Base-by-base conservation (phyloP, 495 filamentous ascomycete species). In the Aspergillus avenaceus region DNA sequence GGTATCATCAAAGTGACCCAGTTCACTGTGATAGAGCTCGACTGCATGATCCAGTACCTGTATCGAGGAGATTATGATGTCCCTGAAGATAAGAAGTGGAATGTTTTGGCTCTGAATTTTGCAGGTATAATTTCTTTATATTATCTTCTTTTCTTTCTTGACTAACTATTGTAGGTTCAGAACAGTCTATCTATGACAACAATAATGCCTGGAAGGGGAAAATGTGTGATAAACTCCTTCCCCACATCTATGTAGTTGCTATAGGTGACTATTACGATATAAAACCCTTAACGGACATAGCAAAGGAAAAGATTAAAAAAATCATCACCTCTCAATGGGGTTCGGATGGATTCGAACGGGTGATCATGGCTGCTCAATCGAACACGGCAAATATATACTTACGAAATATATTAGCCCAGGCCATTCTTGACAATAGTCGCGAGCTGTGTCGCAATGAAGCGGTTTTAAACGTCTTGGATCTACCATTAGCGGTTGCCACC, bases 231-330 rank as follows among this genome's bases (percentile, higher is more conserved):
- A 41, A n/a, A 9, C 29, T 38, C 3, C 27, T 28, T 23, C 24
- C 49, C 1, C 41, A 51, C 18, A 21, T 51, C 1, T 27, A 27
- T 4, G 40, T 51, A 13, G 34, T 24, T 9, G 29, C 40, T 1
- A 51, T 51, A 5, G 49, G 41, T 1, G 49, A 51, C 13, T 44
- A 44, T 13, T 51, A 37, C n/a, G 8, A 51, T 16, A 18, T 45
- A 7, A 6, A 11, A 8, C 16, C 9, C 5, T 23, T 38, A 13
- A 25, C 9, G 4, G 3, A 37, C 8, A 14, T 16, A 2, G 21
- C 24, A 6, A 23, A 38, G 8, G 19, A 13, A 19, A 45, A 40
- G 8, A 38, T 52, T 8, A 8, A 28, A 2, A 21, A 18, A 0
- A 28, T 45, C 9, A 22, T 52, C 3, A n/a, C 21, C 6, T 8